Conservation (phyloP, 257 asterid genomes). For the Ligustrum vulgare region DNA sequence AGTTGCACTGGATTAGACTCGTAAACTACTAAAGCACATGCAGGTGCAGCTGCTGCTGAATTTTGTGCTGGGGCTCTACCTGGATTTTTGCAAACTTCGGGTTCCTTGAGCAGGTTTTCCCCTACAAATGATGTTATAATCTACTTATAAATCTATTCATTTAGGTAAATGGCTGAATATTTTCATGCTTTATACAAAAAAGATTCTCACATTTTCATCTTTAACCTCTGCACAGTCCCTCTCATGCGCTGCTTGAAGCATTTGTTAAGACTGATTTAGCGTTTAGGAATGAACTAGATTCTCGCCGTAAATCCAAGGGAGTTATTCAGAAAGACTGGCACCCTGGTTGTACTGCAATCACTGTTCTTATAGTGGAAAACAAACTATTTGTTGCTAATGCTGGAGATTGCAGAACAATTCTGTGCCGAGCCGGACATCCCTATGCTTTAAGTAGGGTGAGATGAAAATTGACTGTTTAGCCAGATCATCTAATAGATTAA, state of each 20-base stretch:
- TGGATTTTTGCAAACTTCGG: constrained; percentile 52
- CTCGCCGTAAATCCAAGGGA: constrained; percentile 54
- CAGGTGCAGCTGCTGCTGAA: constrained; percentile 96
- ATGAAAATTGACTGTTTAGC: constrained; percentile 7
- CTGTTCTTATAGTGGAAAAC: constrained; percentile 66
- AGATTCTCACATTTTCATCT: constrained; percentile 8
- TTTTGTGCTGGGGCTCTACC: constrained; percentile 95
- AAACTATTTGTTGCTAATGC: constrained; percentile 92
- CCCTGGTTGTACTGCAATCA: constrained; percentile 96
- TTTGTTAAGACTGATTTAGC: constrained; percentile 76
- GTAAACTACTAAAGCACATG: constrained; percentile 17
- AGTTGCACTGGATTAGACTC: constrained; percentile 14
- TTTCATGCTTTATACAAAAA: not conserved
- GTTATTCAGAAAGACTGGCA: constrained; percentile 65
- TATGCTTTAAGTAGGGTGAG: constrained; percentile 85
- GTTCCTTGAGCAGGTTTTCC: constrained; percentile 51
- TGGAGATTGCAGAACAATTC: constrained; percentile 87
- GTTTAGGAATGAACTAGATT: constrained; percentile 65
- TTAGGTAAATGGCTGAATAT: constrained; percentile 11
- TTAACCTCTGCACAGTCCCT: constrained; percentile 54
- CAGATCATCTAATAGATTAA: not conserved
- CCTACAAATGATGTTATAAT: not conserved
- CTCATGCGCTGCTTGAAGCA: constrained; percentile 71
- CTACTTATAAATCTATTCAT: constrained; percentile 13
- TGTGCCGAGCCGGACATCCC: constrained; percentile 76